Conservation (phyloP, 1,284 basidiomycete genomes). For the Melampsora americana region DNA sequence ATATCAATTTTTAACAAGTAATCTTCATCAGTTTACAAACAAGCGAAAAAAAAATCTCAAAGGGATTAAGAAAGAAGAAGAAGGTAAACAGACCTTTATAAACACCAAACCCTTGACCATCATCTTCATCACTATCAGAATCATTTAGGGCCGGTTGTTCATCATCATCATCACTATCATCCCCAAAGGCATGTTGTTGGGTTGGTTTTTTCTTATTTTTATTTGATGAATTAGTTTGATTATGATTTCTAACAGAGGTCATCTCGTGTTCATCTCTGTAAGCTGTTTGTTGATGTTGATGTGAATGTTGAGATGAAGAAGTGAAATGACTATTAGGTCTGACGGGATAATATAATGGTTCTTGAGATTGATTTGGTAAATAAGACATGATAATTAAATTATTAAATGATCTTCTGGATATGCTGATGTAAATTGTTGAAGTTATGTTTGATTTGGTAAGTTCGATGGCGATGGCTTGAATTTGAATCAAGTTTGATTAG, state of each 20-base stretch:
- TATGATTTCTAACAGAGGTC: not conserved
- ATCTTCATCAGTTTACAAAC: not conserved
- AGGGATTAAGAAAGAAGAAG: not conserved
- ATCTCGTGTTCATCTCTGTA: constrained; percentile 5
- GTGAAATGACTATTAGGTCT: not conserved
- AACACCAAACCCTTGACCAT: constrained; percentile 23
- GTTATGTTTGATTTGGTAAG: no score
- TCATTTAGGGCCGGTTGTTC: not conserved
- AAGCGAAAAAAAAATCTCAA: not conserved
- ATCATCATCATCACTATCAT: constrained; percentile 1
- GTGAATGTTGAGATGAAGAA: not conserved
- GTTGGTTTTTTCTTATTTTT: not conserved
- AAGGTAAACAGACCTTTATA: constrained; percentile 16
- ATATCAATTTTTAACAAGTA: not conserved
- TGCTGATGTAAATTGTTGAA: no score
- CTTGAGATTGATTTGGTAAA: not conserved
- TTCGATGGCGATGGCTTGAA: no score
- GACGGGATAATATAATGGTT: not conserved
- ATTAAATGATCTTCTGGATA: no score
- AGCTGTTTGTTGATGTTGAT: not conserved
- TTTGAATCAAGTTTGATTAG: no score
- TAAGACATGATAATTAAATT: not conserved
- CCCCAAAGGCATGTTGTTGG: constrained; percentile 2
- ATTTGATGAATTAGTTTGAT: no score
- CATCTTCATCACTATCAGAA: constrained; percentile 18